Percentiles rank a stretch among this genome's conserved stretches.
Evolutionary conservation across 2,329 filamentous ascomycete species (phyloP).

Genomic region (Nakataea oryzae): DNA sequence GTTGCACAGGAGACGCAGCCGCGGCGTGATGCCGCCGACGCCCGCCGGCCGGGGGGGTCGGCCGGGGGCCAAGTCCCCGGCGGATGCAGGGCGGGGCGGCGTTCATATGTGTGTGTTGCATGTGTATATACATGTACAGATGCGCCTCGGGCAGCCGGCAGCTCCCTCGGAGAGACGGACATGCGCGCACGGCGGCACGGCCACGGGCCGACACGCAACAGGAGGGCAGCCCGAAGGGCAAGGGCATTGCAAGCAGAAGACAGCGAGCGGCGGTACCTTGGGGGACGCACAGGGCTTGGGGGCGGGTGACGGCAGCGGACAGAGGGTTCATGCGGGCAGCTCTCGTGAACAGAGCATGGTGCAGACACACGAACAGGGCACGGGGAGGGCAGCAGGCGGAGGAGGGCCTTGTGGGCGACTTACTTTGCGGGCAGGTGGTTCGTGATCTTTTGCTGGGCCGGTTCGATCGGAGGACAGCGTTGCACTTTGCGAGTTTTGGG

Average conservation of each 20-base stretch:
- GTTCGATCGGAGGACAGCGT: conserved; percentile 1
- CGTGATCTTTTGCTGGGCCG: neutral
- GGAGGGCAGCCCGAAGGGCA: no score
- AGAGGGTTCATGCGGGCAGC: neutral
- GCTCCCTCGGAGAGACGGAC: no score
- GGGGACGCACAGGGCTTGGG: neutral
- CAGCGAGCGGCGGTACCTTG: neutral
- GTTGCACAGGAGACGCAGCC: neutral
- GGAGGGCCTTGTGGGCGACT: neutral
- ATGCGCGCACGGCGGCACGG: no score
- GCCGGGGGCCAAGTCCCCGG: neutral
- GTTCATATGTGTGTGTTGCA: no score
- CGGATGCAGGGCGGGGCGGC: no score
- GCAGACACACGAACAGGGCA: neutral
- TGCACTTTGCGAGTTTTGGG: neutral
- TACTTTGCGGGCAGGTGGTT: neutral
- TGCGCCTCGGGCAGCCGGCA: no score
- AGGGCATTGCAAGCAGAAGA: no score
- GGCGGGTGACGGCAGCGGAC: no score
- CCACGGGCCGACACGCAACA: neutral
- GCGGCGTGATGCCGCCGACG: neutral
- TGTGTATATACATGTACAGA: no score
- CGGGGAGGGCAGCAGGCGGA: neutral
- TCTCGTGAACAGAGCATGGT: neutral
- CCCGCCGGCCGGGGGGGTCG: no score